Percentiles rank a stretch among this genome's conserved stretches.
phyloP scores from a whole-genome alignment of 768 basidiomycete genomes.

The Paxillus involutus region DNA sequence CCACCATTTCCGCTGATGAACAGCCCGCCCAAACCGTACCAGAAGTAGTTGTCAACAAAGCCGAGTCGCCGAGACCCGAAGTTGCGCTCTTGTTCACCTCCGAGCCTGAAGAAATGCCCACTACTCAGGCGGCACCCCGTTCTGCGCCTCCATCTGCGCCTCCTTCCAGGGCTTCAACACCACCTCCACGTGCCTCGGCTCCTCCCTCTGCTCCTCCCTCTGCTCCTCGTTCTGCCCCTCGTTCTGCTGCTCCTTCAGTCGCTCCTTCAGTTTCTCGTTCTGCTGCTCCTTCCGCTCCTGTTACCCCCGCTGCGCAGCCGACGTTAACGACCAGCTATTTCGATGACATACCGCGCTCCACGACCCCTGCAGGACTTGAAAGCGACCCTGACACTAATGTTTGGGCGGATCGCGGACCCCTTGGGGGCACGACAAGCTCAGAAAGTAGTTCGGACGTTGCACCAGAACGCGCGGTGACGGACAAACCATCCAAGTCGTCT shows the following conservation, averaged over 20 bases:
- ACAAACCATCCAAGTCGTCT: constrained; percentile 23
- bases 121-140: constrained; percentile 2
- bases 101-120: constrained; percentile 40
- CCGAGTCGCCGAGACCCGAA: constrained; percentile 33
- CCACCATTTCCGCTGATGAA: constrained; percentile 4
- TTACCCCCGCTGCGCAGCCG: constrained; percentile 20
- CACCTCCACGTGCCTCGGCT: constrained; percentile 17
- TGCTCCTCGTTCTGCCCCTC: too few species aligned
- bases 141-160: constrained; percentile 14
- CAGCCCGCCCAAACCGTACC: constrained; percentile 1
- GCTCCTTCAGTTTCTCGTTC: too few species aligned
- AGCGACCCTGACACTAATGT: constrained; percentile 24
- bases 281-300: constrained; percentile 17
- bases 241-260: too few species aligned
- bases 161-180: constrained; percentile 16
- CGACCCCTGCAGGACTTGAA: constrained; percentile 22
- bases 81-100: constrained; percentile 49
- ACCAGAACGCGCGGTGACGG: constrained; percentile 17
- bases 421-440: constrained; percentile 4
- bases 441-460: constrained; percentile 20
- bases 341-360: constrained; percentile 24
- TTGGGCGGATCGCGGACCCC: constrained; percentile 24
- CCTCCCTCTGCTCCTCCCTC: constrained; percentile 8
- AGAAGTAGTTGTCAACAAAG: constrained; percentile 8
- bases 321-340: constrained; percentile 17